Evolutionary conservation across 1,139 yeast species (phyloP), one percentile per base, ranked within the genome.

Genomic region (Yamadazyma siamensis): DNA sequence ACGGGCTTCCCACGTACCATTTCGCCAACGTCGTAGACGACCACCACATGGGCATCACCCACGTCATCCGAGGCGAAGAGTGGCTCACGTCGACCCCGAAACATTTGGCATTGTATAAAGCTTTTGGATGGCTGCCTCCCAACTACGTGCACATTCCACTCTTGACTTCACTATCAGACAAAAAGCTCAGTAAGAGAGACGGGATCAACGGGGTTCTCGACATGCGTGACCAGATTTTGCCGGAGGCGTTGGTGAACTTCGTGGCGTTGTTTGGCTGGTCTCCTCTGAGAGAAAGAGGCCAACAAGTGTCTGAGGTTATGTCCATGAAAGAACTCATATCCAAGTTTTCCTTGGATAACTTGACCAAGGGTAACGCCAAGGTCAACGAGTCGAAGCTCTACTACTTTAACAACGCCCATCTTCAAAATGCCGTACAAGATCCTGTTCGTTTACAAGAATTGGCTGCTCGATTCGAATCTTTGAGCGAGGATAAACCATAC

Each of bases 1-100:
- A 91, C 52, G 91, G 94, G 0, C 63, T 86, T 40, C 99, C 99
- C 12, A 91, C 99, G 0, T 91, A 91, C 48, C 99, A 91, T 58
- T 81, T 91, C 50, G 98, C 98, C 13, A 89, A 87, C 49, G 96
- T 91, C 2, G 77, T 91, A 2, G 99, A 91, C 50, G 99, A 91
- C 53, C 95, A 89, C 54, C 59, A 84, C 29, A 94, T 91, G 98
- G 58, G 75, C 28, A 84, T 91, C 25, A 85, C 96, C 0, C 97
- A 94, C 55, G 98, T 91, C 7, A 78, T 91, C 8, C 69, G 99
- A 41, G 99, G 99, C 21, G 98, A 91, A 51, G 97, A 91, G 55
- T 94, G 99, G 99, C 63, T 91, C 7, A 82, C 95, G 1, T 85
- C 97, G 0, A 91, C 98, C 0, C 96, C 97, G 3, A 91, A 89